phyloP scores from a whole-genome alignment of 2,329 filamentous ascomycete species.

The Aspergillus brasiliensis region DNA sequence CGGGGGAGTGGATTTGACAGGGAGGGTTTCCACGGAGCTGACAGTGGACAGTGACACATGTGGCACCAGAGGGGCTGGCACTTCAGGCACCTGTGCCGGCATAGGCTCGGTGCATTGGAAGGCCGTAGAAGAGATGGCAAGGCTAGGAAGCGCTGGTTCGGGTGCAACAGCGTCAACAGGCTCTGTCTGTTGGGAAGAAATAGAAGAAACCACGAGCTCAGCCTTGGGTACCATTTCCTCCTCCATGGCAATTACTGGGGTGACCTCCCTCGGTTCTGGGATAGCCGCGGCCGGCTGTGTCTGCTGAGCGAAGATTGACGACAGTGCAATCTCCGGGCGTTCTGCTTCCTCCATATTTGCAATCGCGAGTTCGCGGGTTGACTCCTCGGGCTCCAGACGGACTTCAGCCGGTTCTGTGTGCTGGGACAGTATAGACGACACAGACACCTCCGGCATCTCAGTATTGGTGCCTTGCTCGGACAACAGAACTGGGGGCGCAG shows the following conservation, averaged over 20 bases:
- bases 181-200: slow-evolving; percentile 32
- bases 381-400: slow-evolving; percentile 17
- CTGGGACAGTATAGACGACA: slow-evolving; percentile 40
- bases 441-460: slow-evolving; percentile 20
- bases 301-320: background rate
- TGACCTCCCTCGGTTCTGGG: background rate
- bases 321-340: background rate
- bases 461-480: slow-evolving; percentile 22
- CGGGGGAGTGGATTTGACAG: slow-evolving; percentile 42
- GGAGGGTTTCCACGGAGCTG: slow-evolving; percentile 49
- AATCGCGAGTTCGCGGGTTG: slow-evolving; percentile 19
- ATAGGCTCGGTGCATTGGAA: slow-evolving; percentile 37
- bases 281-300: background rate
- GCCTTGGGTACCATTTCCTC: background rate
- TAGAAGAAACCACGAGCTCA: slow-evolving; percentile 30
- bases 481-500: slow-evolving; percentile 17
- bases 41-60: slow-evolving; percentile 45
- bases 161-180: slow-evolving; percentile 26
- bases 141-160: slow-evolving; percentile 22
- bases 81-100: slow-evolving; percentile 23
- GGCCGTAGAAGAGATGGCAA: slow-evolving; percentile 32
- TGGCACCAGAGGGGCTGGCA: slow-evolving; percentile 31
- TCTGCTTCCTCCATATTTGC: background rate
- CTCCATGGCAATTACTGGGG: background rate
- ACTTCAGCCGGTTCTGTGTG: slow-evolving; percentile 29